Percentiles rank a stretch among this genome's conserved stretches.
Conservation (phyloP, 129 eudicot genomes). For the Sambucus nigra region DNA sequence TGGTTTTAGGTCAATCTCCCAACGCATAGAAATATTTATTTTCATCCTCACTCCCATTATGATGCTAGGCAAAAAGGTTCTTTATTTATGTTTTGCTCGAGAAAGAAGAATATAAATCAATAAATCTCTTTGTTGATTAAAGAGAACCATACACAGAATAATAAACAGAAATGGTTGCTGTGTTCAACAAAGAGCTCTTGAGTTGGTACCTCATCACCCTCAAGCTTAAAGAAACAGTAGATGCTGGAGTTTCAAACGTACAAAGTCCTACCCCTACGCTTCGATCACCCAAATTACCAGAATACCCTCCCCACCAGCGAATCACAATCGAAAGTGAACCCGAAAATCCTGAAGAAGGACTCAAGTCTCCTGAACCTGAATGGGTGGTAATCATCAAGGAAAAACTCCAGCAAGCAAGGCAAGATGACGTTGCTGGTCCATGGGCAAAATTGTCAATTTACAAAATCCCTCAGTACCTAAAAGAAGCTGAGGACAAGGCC, state of each 20-base stretch:
- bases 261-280: constrained; percentile 19
- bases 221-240: constrained; percentile 75
- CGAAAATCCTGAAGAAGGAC: constrained; percentile 14
- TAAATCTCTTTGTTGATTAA: background rate
- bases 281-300: constrained; percentile 17
- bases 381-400: constrained; percentile 62
- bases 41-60: background rate
- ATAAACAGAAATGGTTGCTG: constrained; percentile 61
- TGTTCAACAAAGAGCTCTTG: constrained; percentile 79
- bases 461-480: constrained; percentile 56
- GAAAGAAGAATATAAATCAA: background rate
- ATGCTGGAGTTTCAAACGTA: constrained; percentile 26
- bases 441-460: constrained; percentile 75
- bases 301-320: constrained; percentile 14
- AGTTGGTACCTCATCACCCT: constrained; percentile 91
- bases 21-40: background rate
- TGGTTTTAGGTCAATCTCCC: background rate
- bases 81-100: background rate
- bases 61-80: background rate
- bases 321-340: constrained; percentile 23
- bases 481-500: constrained; percentile 69
- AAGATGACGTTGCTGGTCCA: constrained; percentile 52
- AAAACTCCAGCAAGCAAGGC: constrained; percentile 46
- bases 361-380: constrained; percentile 42
- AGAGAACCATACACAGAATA: background rate